Base-by-base conservation (phyloP, 129 eudicot species). In the Apium graveolens region DNA sequence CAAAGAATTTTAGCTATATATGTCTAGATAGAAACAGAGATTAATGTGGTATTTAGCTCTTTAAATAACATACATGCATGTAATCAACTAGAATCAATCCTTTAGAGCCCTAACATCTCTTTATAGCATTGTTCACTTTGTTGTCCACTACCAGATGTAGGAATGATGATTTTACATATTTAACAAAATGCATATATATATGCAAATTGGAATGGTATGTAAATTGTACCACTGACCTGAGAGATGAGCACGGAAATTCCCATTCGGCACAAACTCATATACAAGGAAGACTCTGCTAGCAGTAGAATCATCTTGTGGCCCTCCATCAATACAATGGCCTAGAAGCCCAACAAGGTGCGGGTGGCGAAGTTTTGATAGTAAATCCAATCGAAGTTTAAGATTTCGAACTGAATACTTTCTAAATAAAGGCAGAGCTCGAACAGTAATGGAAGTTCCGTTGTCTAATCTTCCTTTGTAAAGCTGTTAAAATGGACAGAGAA, bases 291-390 rank as follows among this genome's bases (percentile, higher is more conserved):
- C 85, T 85, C 84, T 91, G 82, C 80, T 85, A 21, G 89, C 81
- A 51, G 86, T 80, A 60, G 88, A 83, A 76, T 87, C 92, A 73
- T 89, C 96, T 70, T 81, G 86, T 74, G 82, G 84, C n/a, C 82
- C 88, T 34, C 78, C 92, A 82, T 85, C 91, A 82, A 93, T 91
- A 84, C 98, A 93, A 74, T 87, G 85, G 73, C 98, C 97, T 79
- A 93, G 80, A 81, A 93, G 88, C 41, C 84, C 88, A 77, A 91
- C 92, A 73, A 93, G 83, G 79, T 93, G 90, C 9, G 97, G 98
- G 75, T 93, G 98, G 35, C 85, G 87, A 84, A 93, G 95, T 90
- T 91, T 93, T 69, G 98, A 84, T 45, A 93, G 87, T 79, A 91
- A 82, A 86, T 91, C 98, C 83, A 93, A 73, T 79, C 94, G 86